Conservation (phyloP, 2,329 filamentous ascomycete species). For the Pseudogymnoascus sp. region DNA sequence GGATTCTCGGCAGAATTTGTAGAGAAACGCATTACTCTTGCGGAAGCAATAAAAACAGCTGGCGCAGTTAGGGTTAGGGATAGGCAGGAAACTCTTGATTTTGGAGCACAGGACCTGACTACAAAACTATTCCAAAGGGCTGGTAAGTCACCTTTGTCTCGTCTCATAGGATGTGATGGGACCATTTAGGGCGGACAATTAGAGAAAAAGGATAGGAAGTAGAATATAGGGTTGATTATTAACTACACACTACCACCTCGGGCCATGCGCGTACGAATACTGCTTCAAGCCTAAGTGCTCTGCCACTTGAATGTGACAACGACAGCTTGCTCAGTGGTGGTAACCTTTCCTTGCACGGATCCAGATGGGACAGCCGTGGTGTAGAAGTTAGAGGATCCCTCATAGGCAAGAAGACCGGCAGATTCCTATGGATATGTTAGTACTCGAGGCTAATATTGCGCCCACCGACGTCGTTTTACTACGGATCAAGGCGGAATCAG, state of each 20-base stretch:
- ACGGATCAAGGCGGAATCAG: not conserved
- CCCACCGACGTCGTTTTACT: not conserved
- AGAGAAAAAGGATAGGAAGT: not conserved
- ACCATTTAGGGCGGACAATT: not conserved
- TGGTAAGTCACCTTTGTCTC: not conserved
- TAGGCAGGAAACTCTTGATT: too few species aligned
- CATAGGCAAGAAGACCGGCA: constrained; percentile 21
- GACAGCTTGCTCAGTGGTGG: constrained; percentile 21
- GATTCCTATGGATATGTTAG: constrained; percentile 12
- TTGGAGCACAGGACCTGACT: too few species aligned
- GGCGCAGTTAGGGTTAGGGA: too few species aligned
- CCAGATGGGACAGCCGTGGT: constrained; percentile 27
- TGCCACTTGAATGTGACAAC: constrained; percentile 27
- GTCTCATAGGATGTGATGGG: not conserved
- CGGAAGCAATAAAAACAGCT: too few species aligned
- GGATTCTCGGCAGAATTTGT: too few species aligned
- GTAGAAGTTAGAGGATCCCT: constrained; percentile 25
- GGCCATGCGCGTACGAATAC: not conserved
- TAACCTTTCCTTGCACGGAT: constrained; percentile 24
- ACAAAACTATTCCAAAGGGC: not conserved
- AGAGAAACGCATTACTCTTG: too few species aligned
- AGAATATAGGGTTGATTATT: not conserved
- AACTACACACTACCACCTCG: not conserved
- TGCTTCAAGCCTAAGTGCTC: constrained; percentile 8
- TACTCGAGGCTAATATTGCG: not conserved